These are phyloP conservation scores for Aspergillus kassunensis DNA, from an alignment of 495 filamentous ascomycete species.

Conservation along the genomic window DNA sequence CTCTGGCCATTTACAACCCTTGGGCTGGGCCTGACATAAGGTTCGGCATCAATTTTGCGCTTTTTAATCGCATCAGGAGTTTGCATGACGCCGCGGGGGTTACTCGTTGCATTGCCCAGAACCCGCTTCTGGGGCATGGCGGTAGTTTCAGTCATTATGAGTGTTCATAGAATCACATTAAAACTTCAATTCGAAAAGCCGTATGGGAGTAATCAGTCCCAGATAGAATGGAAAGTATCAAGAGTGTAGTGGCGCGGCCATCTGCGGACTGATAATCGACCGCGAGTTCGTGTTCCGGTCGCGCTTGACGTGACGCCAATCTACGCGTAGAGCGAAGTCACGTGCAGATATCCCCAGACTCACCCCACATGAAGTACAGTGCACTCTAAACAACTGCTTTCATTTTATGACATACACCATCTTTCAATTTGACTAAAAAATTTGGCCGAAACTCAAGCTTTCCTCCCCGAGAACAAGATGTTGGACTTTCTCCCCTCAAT, in stretches of 20 bases:
- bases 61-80: conserved; percentile 65
- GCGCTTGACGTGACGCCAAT: conserved; percentile 11
- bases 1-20: conserved; percentile 52
- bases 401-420: no score
- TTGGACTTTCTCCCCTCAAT: no score
- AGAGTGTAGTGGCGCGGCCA: not conserved
- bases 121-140: conserved; percentile 54
- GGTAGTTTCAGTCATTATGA: conserved; percentile 49
- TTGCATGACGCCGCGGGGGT: conserved; percentile 39
- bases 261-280: not conserved
- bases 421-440: no score
- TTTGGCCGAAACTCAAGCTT: no score
- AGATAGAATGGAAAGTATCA: not conserved
- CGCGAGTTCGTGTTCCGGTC: conserved; percentile 12
- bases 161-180: conserved; percentile 9
- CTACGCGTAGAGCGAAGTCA: conserved; percentile 9
- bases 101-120: conserved; percentile 54
- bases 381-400: no score
- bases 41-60: conserved; percentile 63
- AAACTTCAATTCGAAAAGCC: no score
- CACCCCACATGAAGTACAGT: no score
- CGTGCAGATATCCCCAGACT: not conserved
- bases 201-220: no score
- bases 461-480: no score
- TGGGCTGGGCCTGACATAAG: conserved; percentile 52